Conservation (phyloP, 192 early-diverging fungal species). For the Paraglomus brasilianum region DNA sequence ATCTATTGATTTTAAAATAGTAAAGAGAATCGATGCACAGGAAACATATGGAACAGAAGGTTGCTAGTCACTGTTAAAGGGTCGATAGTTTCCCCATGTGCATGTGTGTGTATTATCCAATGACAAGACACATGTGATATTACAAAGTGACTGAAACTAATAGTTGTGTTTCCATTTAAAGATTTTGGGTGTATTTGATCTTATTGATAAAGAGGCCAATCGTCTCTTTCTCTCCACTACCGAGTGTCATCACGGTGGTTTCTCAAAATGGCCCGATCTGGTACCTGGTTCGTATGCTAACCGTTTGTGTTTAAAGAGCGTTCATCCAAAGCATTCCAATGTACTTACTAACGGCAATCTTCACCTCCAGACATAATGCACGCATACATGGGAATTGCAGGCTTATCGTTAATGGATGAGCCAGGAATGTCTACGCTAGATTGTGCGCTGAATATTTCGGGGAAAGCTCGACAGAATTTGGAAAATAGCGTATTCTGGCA, state of each 20-base stretch:
- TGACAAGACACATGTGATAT: too few relatives aligned
- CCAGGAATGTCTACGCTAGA: constrained; percentile 50
- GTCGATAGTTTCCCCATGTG: too few relatives aligned
- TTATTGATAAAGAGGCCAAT: constrained; percentile 57
- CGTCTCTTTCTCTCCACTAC: constrained; percentile 61
- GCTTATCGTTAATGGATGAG: constrained; percentile 56
- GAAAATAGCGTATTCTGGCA: constrained; percentile 45
- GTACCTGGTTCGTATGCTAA: not conserved
- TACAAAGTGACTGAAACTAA: too few relatives aligned
- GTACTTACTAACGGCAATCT: not conserved
- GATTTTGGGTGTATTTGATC: constrained; percentile 59
- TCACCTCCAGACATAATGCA: constrained; percentile 68
- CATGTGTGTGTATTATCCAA: too few relatives aligned
- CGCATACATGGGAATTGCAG: constrained; percentile 81
- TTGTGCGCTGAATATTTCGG: constrained; percentile 57
- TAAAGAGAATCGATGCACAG: too few relatives aligned
- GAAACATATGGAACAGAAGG: too few relatives aligned
- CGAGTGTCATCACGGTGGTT: constrained; percentile 56
- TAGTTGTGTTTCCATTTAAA: constrained; percentile 6
- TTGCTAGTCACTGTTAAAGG: too few relatives aligned
- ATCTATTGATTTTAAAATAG: too few relatives aligned
- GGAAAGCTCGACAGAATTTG: constrained; percentile 37
- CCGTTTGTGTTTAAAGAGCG: not conserved
- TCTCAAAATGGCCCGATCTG: constrained; percentile 24
- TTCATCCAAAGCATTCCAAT: not conserved